A percentile compares a stretch with the other conserved stretches of the same genome.
phyloP scores from a whole-genome alignment of 1,139 yeast species.

The Candida albicans region DNA sequence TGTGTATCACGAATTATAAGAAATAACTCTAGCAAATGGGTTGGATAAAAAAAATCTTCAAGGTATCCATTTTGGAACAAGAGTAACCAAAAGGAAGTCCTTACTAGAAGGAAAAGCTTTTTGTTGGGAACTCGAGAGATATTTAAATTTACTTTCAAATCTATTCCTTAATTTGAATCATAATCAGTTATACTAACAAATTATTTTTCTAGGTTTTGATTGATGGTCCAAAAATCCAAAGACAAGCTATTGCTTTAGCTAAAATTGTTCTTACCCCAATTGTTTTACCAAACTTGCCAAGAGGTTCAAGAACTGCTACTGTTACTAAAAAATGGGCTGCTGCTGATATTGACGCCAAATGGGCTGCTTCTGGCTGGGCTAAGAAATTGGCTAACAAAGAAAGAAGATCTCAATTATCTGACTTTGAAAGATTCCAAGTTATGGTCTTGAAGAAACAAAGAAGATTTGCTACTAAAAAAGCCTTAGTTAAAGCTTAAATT shows the following conservation, averaged over 20 bases:
- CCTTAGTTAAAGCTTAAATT: slow-evolving; percentile 76
- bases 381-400: slow-evolving; percentile 95
- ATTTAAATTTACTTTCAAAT: not conserved
- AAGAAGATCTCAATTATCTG: slow-evolving; percentile 89
- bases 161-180: not conserved
- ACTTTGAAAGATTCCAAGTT: slow-evolving; percentile 99
- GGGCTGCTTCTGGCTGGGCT: slow-evolving; percentile 96
- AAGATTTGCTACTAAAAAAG: slow-evolving; percentile 88
- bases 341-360: slow-evolving; percentile 83
- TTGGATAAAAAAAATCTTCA: too few relatives aligned
- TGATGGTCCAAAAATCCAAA: slow-evolving; percentile 95
- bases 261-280: slow-evolving; percentile 92
- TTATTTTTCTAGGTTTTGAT: slow-evolving; percentile 62
- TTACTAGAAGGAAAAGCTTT: not conserved
- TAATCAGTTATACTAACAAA: slow-evolving; percentile 24
- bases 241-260: slow-evolving; percentile 88
- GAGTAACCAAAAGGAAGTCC: not conserved
- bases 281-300: slow-evolving; percentile 81
- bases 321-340: slow-evolving; percentile 94
- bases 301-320: slow-evolving; percentile 87
- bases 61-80: too few relatives aligned
- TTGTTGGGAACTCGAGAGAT: not conserved
- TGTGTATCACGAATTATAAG: too few relatives aligned
- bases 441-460: slow-evolving; percentile 95
- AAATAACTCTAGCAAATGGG: too few relatives aligned